Conservation (phyloP, 495 filamentous ascomycete species). For the Oleoguttula mirabilis region DNA sequence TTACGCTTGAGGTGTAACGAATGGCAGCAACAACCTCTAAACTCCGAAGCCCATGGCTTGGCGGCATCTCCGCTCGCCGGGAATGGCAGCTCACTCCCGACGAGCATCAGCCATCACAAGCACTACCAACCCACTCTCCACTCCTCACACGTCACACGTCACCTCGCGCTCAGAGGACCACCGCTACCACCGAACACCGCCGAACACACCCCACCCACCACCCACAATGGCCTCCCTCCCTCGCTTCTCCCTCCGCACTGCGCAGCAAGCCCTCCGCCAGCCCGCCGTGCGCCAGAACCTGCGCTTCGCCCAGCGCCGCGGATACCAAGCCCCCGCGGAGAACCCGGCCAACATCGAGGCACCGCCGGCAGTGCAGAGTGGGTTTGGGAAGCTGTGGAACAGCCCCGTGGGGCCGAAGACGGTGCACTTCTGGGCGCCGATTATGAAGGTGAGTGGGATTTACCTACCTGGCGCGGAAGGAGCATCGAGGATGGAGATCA, state of each 20-base stretch:
- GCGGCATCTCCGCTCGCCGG: too few relatives aligned
- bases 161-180: too few relatives aligned
- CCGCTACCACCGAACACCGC: slow-evolving; percentile 1
- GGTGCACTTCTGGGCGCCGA: slow-evolving; percentile 96
- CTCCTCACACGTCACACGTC: too few relatives aligned
- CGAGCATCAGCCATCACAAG: too few relatives aligned
- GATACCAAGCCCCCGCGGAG: slow-evolving; percentile 42
- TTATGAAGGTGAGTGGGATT: slow-evolving; percentile 94
- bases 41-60: too few relatives aligned
- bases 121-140: too few relatives aligned
- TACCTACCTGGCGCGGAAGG: too few relatives aligned
- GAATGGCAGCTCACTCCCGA: too few relatives aligned
- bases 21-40: too few relatives aligned
- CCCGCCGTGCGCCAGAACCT: slow-evolving; percentile 40
- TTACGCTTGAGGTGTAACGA: too few relatives aligned
- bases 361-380: slow-evolving; percentile 36
- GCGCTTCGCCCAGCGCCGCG: slow-evolving; percentile 41
- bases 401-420: slow-evolving; percentile 85
- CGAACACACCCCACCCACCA: slow-evolving; percentile 20
- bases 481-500: too few relatives aligned
- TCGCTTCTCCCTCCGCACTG: slow-evolving; percentile 28
- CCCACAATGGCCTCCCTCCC: slow-evolving; percentile 40
- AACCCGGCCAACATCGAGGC: slow-evolving; percentile 36
- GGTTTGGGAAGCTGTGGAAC: slow-evolving; percentile 66
- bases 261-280: slow-evolving; percentile 40